phyloP scores from a whole-genome alignment of 2,329 filamentous ascomycete genomes.

The Decorospora gaudefroyi region DNA sequence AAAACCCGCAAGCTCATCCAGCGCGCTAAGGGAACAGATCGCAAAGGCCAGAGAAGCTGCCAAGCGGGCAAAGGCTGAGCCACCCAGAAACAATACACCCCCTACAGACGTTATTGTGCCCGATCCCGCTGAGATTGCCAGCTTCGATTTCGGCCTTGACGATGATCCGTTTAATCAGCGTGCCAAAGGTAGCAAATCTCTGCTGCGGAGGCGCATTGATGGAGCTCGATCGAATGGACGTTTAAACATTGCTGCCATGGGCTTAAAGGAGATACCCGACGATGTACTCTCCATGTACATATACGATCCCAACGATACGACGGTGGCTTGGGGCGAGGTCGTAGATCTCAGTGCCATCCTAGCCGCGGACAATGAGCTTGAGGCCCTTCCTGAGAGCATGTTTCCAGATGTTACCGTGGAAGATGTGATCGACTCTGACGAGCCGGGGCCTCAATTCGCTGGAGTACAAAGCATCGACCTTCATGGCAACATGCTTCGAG shows the following conservation, averaged over 20 bases:
- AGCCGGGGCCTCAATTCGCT: constrained; percentile 75
- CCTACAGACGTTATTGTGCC: constrained; percentile 41
- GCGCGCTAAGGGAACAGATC: constrained; percentile 84
- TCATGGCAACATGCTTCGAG: constrained; percentile 77
- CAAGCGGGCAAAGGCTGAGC: constrained; percentile 44
- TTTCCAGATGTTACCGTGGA: constrained; percentile 72
- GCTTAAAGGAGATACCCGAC: constrained; percentile 74
- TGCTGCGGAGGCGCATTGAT: constrained; percentile 73
- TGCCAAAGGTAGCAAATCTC: constrained; percentile 64
- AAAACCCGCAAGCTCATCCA: constrained; percentile 69
- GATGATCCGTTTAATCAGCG: constrained; percentile 72
- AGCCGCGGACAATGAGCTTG: constrained; percentile 87
- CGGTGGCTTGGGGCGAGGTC: constrained; percentile 83
- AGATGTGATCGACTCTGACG: constrained; percentile 64
- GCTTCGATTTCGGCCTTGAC: constrained; percentile 65
- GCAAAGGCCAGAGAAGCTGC: constrained; percentile 84
- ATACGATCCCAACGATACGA: constrained; percentile 64
- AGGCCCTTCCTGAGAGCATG: constrained; percentile 69
- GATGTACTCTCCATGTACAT: constrained; percentile 93
- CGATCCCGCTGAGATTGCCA: constrained; percentile 38
- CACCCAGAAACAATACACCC: constrained; percentile 33
- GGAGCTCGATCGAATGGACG: constrained; percentile 76
- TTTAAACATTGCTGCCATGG: constrained; percentile 86
- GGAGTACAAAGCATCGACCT: constrained; percentile 80
- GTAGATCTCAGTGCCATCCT: constrained; percentile 84